Conservation (phyloP, 441 rosid species). For the Mallotus repandus region DNA sequence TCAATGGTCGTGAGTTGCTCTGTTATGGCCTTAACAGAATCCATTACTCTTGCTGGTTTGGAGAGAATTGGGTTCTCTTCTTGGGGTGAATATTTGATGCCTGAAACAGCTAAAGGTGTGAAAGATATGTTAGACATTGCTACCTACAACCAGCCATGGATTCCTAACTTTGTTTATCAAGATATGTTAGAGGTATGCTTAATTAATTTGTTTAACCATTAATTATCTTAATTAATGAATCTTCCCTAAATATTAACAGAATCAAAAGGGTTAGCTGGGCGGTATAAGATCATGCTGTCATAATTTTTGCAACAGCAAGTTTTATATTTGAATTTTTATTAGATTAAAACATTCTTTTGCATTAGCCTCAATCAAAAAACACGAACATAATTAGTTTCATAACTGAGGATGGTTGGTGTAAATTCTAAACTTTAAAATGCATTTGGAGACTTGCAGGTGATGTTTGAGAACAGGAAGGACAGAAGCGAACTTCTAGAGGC, state of each 20-base stretch:
- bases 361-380: too few relatives aligned
- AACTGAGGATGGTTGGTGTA: too few relatives aligned
- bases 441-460: neutral
- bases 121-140: constrained; percentile 18
- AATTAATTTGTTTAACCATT: too few relatives aligned
- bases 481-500: constrained; percentile 35
- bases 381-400: too few relatives aligned
- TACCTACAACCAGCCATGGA: constrained; percentile 21
- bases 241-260: too few relatives aligned
- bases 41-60: constrained; percentile 12
- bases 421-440: too few relatives aligned
- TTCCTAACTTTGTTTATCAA: constrained; percentile 30
- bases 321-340: too few relatives aligned
- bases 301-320: too few relatives aligned
- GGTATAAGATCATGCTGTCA: too few relatives aligned
- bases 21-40: constrained; percentile 33
- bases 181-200: constrained; percentile 27
- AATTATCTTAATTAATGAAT: neutral
- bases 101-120: constrained; percentile 24
- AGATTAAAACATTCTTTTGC: too few relatives aligned
- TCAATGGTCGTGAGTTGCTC: constrained; percentile 34
- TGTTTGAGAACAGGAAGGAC: constrained; percentile 26
- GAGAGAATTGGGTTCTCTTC: constrained; percentile 28
- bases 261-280: too few relatives aligned
- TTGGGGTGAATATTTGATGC: constrained; percentile 38